phyloP scores from a whole-genome alignment of 2,329 filamentous ascomycete genomes.

The Diaporthe batatas region DNA sequence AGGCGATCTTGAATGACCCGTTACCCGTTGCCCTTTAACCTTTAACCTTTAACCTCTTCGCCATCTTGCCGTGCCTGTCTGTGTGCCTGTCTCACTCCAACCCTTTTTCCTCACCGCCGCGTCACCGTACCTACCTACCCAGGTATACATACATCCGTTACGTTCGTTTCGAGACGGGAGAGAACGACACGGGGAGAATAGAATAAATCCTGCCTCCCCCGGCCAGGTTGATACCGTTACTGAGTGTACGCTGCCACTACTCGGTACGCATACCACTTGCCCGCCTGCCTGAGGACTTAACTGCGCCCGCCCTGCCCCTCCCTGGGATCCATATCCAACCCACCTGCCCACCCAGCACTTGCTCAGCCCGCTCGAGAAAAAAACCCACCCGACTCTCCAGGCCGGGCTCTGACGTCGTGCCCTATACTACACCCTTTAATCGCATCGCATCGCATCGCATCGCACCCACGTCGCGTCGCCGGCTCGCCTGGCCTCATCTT shows the following conservation, averaged over 20 bases:
- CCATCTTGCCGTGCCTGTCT: neutral
- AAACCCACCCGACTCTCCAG: neutral
- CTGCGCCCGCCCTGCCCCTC: neutral
- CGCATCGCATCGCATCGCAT: conserved; percentile 31
- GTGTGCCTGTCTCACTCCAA: conserved; percentile 1
- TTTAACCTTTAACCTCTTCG: conserved; percentile 11
- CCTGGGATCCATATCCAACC: conserved; percentile 21
- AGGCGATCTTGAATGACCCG: conserved; percentile 13
- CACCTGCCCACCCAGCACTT: conserved; percentile 17
- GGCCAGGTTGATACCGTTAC: neutral
- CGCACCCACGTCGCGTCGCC: conserved; percentile 23
- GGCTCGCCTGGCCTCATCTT: conserved; percentile 30
- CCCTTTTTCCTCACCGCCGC: conserved; percentile 23
- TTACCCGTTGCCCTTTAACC: no score
- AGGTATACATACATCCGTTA: neutral
- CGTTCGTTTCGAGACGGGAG: neutral
- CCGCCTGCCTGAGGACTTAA: no score
- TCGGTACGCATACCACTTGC: neutral
- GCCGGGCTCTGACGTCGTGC: conserved; percentile 6
- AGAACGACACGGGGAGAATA: neutral
- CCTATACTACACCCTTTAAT: conserved; percentile 30
- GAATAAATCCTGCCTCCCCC: conserved; percentile 6
- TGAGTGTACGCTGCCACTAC: no score
- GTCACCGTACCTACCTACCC: neutral
- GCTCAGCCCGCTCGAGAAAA: conserved; percentile 15